Conservation (phyloP, 345 rosid genomes). For the Acer campestre region DNA sequence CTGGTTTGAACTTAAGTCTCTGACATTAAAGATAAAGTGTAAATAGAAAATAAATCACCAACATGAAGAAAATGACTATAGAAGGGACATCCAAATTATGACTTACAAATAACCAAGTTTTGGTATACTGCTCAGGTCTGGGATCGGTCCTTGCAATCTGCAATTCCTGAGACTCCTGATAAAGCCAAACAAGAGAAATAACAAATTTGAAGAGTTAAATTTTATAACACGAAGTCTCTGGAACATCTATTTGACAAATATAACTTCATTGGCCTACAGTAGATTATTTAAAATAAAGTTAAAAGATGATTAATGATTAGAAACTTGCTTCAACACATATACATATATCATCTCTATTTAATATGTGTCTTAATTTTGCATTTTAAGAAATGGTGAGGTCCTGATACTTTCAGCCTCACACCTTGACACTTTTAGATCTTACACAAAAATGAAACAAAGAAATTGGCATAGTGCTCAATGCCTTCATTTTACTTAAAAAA, state of each 20-base stretch:
- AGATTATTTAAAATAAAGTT: background rate
- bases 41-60: constrained; percentile 6
- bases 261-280: background rate
- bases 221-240: background rate
- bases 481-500: constrained; percentile 1
- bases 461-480: constrained; percentile 2
- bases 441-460: constrained; percentile 14
- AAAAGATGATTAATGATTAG: background rate
- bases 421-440: constrained; percentile 7
- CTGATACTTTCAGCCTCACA: constrained; percentile 13
- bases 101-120: constrained; percentile 88
- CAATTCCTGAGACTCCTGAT: constrained; percentile 93
- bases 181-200: constrained; percentile 28
- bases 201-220: constrained; percentile 2
- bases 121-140: constrained; percentile 78
- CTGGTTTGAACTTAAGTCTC: constrained; percentile 84
- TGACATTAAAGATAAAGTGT: constrained; percentile 35
- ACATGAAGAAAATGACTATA: background rate
- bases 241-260: background rate
- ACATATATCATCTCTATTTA: background rate
- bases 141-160: constrained; percentile 79
- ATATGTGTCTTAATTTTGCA: background rate
- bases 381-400: background rate
- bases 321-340: constrained; percentile 4
- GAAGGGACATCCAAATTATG: constrained; percentile 7